These are phyloP conservation scores for Millerago galiae DNA, from an alignment of 805 yeast genomes.

Conservation along the genomic window DNA sequence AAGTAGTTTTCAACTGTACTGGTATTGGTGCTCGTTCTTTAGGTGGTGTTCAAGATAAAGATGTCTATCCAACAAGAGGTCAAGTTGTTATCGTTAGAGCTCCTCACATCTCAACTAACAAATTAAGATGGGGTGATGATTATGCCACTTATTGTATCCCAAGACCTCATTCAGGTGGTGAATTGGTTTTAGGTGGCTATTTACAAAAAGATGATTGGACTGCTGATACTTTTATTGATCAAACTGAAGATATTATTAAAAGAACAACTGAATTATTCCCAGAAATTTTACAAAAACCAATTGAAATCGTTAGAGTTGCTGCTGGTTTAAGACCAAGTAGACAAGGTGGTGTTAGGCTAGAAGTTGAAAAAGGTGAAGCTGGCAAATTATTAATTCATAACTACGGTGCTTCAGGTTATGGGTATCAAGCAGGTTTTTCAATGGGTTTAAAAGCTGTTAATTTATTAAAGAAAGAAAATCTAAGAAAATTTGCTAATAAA, in stretches of 20 bases:
- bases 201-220: constrained; percentile 59
- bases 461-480: constrained; percentile 11
- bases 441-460: constrained; percentile 47
- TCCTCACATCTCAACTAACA: constrained; percentile 58
- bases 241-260: constrained; percentile 54
- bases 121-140: constrained; percentile 53
- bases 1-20: constrained; percentile 65
- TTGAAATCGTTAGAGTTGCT: constrained; percentile 55
- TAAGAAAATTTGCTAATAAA: constrained; percentile 8
- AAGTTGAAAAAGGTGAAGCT: constrained; percentile 38
- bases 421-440: constrained; percentile 61
- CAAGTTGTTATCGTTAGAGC: constrained; percentile 71
- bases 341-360: constrained; percentile 70
- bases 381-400: constrained; percentile 53
- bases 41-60: constrained; percentile 58
- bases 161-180: constrained; percentile 59
- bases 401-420: constrained; percentile 66
- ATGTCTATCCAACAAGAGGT: constrained; percentile 70
- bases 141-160: constrained; percentile 67
- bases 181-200: constrained; percentile 71
- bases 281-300: constrained; percentile 36
- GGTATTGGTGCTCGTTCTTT: constrained; percentile 63
- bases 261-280: constrained; percentile 52
- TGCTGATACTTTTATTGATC: constrained; percentile 48
- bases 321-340: constrained; percentile 77